phyloP scores from a whole-genome alignment of 331 rosid genomes.

The Spiraea crenata region DNA sequence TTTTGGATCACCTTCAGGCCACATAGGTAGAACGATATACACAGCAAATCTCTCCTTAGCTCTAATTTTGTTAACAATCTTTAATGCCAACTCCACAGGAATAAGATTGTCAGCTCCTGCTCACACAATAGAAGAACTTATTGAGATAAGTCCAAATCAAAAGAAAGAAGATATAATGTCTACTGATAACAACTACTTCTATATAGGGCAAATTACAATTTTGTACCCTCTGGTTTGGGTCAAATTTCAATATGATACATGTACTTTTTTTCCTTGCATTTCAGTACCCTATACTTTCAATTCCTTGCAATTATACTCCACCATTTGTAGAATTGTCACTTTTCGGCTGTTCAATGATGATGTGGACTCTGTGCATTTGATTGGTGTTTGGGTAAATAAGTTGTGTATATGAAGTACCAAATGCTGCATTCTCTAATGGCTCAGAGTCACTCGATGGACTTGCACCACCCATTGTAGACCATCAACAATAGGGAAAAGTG shows the following conservation, averaged over 20 bases:
- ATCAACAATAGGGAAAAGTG: too few species aligned
- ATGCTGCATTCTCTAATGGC: too few species aligned
- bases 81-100: conserved; percentile 93
- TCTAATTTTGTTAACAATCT: conserved; percentile 78
- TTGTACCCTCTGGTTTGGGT: too few species aligned
- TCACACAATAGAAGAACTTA: conserved; percentile 20
- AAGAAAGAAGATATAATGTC: neutral
- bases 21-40: conserved; percentile 78
- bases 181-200: neutral
- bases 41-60: conserved; percentile 89
- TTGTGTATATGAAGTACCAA: too few species aligned
- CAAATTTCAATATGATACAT: too few species aligned
- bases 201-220: too few species aligned
- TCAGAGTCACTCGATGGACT: too few species aligned
- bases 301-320: neutral
- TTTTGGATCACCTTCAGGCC: conserved; percentile 99
- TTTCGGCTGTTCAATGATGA: too few species aligned
- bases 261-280: neutral
- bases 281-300: neutral
- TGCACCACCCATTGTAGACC: too few species aligned
- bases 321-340: too few species aligned
- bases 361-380: too few species aligned
- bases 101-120: conserved; percentile 97
- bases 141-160: neutral
- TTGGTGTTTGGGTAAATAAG: too few species aligned